Evolutionary conservation across 257 asterid species (phyloP), one percentile per base, ranked within the genome.

Genomic region (Scutellaria barbata): DNA sequence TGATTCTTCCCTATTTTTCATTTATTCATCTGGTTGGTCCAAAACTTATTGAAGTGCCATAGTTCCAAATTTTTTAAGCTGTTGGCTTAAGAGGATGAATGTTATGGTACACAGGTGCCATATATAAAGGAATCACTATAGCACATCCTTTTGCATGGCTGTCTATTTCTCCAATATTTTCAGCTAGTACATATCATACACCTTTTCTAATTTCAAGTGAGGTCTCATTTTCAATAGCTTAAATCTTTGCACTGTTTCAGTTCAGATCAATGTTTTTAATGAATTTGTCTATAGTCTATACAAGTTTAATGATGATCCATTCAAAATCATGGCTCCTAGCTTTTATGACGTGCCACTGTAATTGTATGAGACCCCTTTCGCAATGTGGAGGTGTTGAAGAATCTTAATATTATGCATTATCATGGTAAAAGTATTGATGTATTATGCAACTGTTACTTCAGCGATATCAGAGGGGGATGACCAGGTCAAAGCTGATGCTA

Each of bases 401-500:
- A n/a, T n/a, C n/a, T n/a, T n/a, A n/a, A n/a, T n/a, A n/a, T n/a
- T 41, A 43, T 47, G 71, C 61, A 53, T 69, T 58, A 7, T 70
- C 13, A 6, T 16, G 53, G 56, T 59, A 30, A 40, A n/a, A 51
- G 11, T 58, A 64, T 61, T 73, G 55, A 66, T 68, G 54, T 48
- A 62, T 22, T 42, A 25, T 63, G 48, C 69, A 61, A 48, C 69
- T 57, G 4, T 58, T 85, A 46, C 58, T 82, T 77, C 88, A 94
- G 98, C 85, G 73, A 91, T 90, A 71, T 78, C 78, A 63, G 81
- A 85, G 45, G 98, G 96, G 40, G 90, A 88, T 70, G 89, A 91
- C 78, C 96, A 91, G 77, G 92, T 94, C 65, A 91, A 91, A 81
- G 82, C 86, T 77, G 98, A 94, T 84, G 97, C 98, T 68, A 80